phyloP scores from a whole-genome alignment of 2,329 filamentous ascomycete genomes.

The Epichloe hybrida region DNA sequence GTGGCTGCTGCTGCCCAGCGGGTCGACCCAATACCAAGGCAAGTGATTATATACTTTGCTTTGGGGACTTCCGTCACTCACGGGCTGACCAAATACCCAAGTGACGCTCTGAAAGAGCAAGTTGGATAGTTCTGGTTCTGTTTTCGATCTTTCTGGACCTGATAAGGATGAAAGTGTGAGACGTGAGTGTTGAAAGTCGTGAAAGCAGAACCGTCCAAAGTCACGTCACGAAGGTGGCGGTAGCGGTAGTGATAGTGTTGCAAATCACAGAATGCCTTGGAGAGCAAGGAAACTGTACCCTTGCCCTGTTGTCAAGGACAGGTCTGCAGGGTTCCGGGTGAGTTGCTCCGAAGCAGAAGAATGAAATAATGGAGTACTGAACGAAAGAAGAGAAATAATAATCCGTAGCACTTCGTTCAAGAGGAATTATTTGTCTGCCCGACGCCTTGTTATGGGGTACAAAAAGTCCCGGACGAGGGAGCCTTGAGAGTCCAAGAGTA shows the following conservation, averaged over 20 bases:
- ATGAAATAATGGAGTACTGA: background rate
- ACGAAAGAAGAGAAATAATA: background rate
- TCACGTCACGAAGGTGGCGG: background rate
- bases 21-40: background rate
- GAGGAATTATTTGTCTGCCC: background rate
- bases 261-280: background rate
- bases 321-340: background rate
- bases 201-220: background rate
- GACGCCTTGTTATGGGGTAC: background rate
- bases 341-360: background rate
- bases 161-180: background rate
- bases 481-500: background rate
- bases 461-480: constrained; percentile 1
- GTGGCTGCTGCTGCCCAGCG: background rate
- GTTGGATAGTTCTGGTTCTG: background rate
- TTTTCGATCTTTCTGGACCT: too few relatives aligned
- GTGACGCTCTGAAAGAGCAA: background rate
- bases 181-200: background rate
- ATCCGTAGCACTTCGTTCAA: background rate
- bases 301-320: background rate
- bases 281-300: background rate
- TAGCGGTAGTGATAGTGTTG: background rate
- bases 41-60: constrained; percentile 1
- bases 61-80: constrained; percentile 1
- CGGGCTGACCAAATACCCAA: background rate